Conservation (phyloP, 768 basidiomycete genomes). For the Leccinum incarnatum region DNA sequence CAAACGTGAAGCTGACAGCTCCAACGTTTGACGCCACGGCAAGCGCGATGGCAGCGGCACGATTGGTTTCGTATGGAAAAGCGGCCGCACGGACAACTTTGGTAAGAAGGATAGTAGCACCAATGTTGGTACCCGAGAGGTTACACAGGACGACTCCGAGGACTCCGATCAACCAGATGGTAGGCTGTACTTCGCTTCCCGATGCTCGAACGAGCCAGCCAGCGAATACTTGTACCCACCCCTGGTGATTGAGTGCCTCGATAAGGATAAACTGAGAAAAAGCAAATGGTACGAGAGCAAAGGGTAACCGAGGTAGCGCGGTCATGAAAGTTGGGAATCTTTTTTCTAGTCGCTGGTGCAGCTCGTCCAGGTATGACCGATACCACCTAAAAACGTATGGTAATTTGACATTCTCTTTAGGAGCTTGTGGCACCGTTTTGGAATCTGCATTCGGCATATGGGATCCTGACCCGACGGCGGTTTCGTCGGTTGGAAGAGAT, state of each 20-base stretch:
- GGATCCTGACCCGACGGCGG: not conserved
- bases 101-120: conserved; percentile 85
- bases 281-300: conserved; percentile 84
- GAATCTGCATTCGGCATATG: not conserved
- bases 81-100: conserved; percentile 62
- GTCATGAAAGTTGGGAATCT: conserved; percentile 73
- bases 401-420: not conserved
- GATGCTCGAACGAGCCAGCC: conserved; percentile 56
- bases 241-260: conserved; percentile 73
- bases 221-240: conserved; percentile 87
- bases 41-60: conserved; percentile 67
- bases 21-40: conserved; percentile 89
- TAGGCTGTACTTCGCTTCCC: conserved; percentile 40
- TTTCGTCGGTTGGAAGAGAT: conserved; percentile 7
- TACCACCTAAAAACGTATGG: not conserved
- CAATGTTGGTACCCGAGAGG: conserved; percentile 86
- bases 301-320: conserved; percentile 67
- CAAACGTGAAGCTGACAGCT: conserved; percentile 68
- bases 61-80: conserved; percentile 33
- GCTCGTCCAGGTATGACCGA: not conserved
- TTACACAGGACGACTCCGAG: conserved; percentile 77
- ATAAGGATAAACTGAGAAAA: conserved; percentile 95
- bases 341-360: conserved; percentile 12
- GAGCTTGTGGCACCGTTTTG: not conserved
- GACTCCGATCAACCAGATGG: conserved; percentile 67